phyloP scores from a whole-genome alignment of 441 rosid species.

The Brassica hybrid region DNA sequence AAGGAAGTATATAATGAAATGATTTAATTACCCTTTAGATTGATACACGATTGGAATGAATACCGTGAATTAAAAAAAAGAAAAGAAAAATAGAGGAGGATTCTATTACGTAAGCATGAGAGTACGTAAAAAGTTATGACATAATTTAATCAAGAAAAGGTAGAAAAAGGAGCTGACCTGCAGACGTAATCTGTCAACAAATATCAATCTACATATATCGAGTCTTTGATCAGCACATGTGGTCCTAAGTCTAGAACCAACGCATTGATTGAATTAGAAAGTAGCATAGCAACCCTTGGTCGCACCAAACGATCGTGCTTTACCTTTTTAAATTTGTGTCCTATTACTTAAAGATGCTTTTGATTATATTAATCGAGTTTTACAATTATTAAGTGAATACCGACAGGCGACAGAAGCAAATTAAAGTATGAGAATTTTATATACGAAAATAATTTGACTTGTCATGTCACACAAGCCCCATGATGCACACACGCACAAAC shows the following conservation, averaged over 20 bases:
- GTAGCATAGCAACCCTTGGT: slow-evolving; percentile 51
- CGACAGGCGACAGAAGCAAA: slow-evolving; percentile 40
- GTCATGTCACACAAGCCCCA: slow-evolving; percentile 41
- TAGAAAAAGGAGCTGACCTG: slow-evolving; percentile 42
- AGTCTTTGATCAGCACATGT: slow-evolving; percentile 38
- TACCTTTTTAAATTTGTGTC: slow-evolving; percentile 40
- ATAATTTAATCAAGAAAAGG: slow-evolving; percentile 38
- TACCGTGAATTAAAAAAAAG: neutral
- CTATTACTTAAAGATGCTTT: slow-evolving; percentile 42
- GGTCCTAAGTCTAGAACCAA: slow-evolving; percentile 37
- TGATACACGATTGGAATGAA: slow-evolving; percentile 21
- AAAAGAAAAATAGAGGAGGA: slow-evolving; percentile 8
- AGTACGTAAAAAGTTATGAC: slow-evolving; percentile 41
- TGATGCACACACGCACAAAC: slow-evolving; percentile 19
- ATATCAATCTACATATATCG: slow-evolving; percentile 29
- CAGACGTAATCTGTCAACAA: slow-evolving; percentile 42
- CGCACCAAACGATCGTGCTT: slow-evolving; percentile 53
- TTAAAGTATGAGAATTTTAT: slow-evolving; percentile 38
- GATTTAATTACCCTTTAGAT: slow-evolving; percentile 21
- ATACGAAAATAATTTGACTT: slow-evolving; percentile 46
- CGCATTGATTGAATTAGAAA: slow-evolving; percentile 39
- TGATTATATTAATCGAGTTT: slow-evolving; percentile 13
- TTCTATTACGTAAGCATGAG: slow-evolving; percentile 39
- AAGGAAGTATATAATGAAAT: slow-evolving; percentile 10
- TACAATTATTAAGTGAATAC: slow-evolving; percentile 36